These are phyloP conservation scores for Grosmannia huntii DNA, from an alignment of 2,329 filamentous ascomycete species.

Conservation along the genomic window DNA sequence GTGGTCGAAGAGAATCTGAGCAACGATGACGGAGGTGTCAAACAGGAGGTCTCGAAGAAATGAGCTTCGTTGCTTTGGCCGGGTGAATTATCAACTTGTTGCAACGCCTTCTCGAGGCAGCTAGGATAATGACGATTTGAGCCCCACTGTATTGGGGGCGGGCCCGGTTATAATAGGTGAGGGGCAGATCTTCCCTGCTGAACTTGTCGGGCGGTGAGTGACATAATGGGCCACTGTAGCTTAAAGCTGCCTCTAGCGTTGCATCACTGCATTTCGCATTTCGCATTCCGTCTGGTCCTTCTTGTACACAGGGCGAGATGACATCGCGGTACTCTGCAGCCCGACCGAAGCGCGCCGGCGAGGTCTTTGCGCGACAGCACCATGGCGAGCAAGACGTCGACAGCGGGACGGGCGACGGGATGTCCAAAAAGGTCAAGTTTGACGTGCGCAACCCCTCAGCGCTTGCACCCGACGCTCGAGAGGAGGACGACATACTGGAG, in stretches of 20 bases:
- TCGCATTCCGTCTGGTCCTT: not conserved
- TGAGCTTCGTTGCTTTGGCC: not conserved
- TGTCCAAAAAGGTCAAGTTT: slow-evolving; percentile 72
- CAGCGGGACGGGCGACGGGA: slow-evolving; percentile 29
- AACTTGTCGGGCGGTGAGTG: slow-evolving; percentile 1
- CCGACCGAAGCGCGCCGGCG: slow-evolving; percentile 71
- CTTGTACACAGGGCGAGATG: slow-evolving; percentile 23
- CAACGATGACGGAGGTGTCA: not conserved
- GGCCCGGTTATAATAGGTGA: not conserved
- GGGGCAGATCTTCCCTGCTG: not conserved
- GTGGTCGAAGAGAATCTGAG: not conserved
- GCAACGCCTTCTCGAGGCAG: not conserved
- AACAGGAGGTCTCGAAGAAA: not conserved
- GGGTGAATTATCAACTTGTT: not conserved
- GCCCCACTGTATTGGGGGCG: not conserved
- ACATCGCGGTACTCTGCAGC: slow-evolving; percentile 50
- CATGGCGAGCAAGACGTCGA: slow-evolving; percentile 38
- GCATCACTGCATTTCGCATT: not conserved
- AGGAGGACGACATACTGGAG: slow-evolving; percentile 63
- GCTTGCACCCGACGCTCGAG: slow-evolving; percentile 67
- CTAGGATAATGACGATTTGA: not conserved
- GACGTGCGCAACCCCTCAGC: slow-evolving; percentile 91
- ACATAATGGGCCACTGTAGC: not conserved
- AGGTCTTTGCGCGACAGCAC: slow-evolving; percentile 66
- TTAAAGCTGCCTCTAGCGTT: not conserved